Base-by-base conservation (phyloP, 768 basidiomycete species). In the Boletus tomentosulus region DNA sequence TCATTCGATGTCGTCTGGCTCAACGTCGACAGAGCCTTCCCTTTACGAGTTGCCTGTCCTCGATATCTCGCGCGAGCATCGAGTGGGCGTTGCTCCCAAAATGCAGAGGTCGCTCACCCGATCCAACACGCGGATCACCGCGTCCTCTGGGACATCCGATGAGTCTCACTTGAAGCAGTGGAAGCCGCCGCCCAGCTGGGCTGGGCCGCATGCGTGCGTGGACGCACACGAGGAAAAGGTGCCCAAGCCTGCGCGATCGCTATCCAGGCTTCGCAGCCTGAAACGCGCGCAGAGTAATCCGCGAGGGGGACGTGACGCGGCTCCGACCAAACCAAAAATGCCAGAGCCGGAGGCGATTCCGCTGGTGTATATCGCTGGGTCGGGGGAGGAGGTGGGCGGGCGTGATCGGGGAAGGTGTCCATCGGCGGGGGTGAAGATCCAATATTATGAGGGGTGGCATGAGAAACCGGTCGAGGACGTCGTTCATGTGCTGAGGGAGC, bases 401-500 rank as follows among this genome's bases (percentile, higher is more conserved):
- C 6, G 6, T 13, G 5, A 22, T 10, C 42, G 39, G n/a, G 19
- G 31, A 12, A 33, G 22, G 38, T 10, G 19, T 16, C 7, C 22
- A 4, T 22, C 38, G 5, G 19, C 57, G 0, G 54, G 48, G 22
- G 25, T 50, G 1, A 54, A 46, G 33, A 46, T 68, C 22, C 55
- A 60, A 28, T 50, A 45, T 11, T 50, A 44, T 11, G 51, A 61
- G 15, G 48, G 42, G 6, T 68, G 64, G 68, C 33, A 62, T 22
- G 66, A 68, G 50, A 62, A 48, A 30, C 49, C 55, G 27, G 27
- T 67, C 48, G 42, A 43, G 2, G 70, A 71, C 8, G 65, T 70
- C n/a, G 64, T 71, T 5, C 68, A 66, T n/a, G 53, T 51, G 34
- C 19, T 70, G 24, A 66, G 68, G 50, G 50, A 56, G 19, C 61